Conservation (phyloP, 1,284 basidiomycete species). For the Microbotryum intermedium region DNA sequence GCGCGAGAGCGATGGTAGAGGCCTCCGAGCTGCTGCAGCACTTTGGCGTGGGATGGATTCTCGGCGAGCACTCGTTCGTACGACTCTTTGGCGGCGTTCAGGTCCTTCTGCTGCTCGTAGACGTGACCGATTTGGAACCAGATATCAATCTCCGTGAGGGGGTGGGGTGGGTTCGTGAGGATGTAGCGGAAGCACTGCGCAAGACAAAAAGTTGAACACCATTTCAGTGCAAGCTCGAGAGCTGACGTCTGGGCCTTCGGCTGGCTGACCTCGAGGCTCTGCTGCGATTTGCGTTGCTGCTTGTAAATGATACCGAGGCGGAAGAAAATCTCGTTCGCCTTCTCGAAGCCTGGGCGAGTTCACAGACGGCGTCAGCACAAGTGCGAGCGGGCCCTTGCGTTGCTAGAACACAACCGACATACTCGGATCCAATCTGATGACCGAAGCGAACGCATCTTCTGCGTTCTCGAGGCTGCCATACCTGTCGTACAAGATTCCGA, state of each 20-base stretch:
- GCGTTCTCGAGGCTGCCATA: constrained; percentile 98
- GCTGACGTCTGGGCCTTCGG: neutral
- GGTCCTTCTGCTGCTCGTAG: constrained; percentile 91
- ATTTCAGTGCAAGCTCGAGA: constrained; percentile 4
- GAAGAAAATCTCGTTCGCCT: constrained; percentile 98
- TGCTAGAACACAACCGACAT: constrained; percentile 22
- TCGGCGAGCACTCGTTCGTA: constrained; percentile 93
- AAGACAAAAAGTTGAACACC: neutral
- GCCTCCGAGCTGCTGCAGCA: constrained; percentile 96
- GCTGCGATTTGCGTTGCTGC: constrained; percentile 85
- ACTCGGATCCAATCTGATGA: constrained; percentile 95
- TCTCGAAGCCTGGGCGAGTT: constrained; percentile 72
- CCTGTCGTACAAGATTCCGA: constrained; percentile 96
- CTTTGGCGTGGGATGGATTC: constrained; percentile 91
- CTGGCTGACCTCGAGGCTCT: constrained; percentile 56
- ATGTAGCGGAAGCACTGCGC: constrained; percentile 83
- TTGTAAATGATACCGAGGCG: constrained; percentile 98
- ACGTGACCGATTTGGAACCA: constrained; percentile 99
- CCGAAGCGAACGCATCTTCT: constrained; percentile 94
- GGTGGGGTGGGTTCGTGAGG: constrained; percentile 85
- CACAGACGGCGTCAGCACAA: neutral
- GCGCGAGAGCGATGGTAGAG: constrained; percentile 92
- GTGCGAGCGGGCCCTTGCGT: neutral
- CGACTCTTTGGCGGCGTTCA: constrained; percentile 80
- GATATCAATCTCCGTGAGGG: constrained; percentile 93